Base-by-base conservation (phyloP, 805 yeast genomes). In the Suhomyces faveliae region DNA sequence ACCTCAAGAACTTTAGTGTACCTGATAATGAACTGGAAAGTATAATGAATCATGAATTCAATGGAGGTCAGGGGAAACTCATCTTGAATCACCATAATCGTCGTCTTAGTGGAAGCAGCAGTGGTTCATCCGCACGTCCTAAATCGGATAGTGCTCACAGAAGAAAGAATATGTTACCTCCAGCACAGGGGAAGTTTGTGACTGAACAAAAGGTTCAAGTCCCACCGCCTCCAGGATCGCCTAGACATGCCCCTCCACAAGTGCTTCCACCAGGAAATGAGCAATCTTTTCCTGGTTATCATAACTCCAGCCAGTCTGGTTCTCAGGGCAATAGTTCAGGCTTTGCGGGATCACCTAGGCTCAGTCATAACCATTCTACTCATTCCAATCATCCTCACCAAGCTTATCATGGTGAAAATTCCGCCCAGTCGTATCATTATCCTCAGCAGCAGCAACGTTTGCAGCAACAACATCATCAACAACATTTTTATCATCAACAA, bases 201-300 rank as follows among this genome's bases (percentile, higher is more conserved):
- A 10, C 27, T 1, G 19, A 19, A 7, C 20, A 29, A 13, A 22
- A 21, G 4, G 8, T 25, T 4, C 44, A 22, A 19, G 29, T 30
- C 17, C 41, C 43, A 24, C 45, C 48, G 7, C 22, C 48, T 15
- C 35, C 48, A 33, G 12, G 45, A n/a, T 24, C 37, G n/a, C 24
- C 42, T 12, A 15, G 15, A 19, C n/a, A 5, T 4, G 20, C 24
- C 21, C 9, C 17, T 37, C 3, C n/a, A 12, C 40, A 37, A 12
- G 1, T n/a, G 5, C n/a, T n/a, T 37, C 24, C 10, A 12, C 40
- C n/a, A 4, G 15, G 19, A 8, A 33, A 9, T 15, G 37, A 33
- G 15, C n/a, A 10, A 11, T 20, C 20, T 8, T 15, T 33, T 33
- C n/a, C 37, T 2, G 37, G 21, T 17, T 10, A 13, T 33, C 11